Evolutionary conservation across 2,329 filamentous ascomycete genomes (phyloP).

Genomic region (Fusarium lyarnte): DNA sequence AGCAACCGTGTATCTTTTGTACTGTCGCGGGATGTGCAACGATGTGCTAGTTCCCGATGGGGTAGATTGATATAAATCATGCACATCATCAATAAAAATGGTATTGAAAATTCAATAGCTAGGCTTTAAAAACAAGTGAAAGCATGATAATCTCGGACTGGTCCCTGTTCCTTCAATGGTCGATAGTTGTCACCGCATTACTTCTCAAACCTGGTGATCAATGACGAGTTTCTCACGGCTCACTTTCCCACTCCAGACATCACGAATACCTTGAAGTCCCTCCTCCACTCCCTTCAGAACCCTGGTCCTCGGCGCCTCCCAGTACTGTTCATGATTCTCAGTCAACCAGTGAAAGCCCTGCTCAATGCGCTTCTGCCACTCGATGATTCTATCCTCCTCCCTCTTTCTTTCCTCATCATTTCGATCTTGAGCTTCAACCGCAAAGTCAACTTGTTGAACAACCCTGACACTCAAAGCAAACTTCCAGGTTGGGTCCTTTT

Average conservation of each 20-base stretch:
- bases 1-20: neutral
- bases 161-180: neutral
- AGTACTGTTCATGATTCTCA: neutral
- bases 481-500: neutral
- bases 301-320: neutral
- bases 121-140: fast-evolving
- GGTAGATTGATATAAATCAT: neutral
- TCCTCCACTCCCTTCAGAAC: neutral
- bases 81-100: neutral
- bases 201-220: neutral
- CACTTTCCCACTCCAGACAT: constrained; percentile 6
- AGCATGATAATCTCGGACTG: fast-evolving
- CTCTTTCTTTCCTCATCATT: neutral
- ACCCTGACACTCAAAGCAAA: neutral
- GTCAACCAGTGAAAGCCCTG: neutral
- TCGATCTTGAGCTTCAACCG: neutral
- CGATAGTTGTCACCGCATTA: fast-evolving
- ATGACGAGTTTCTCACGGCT: constrained; percentile 7
- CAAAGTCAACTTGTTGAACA: neutral
- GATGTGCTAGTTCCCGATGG: no score
- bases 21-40: fast-evolving
- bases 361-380: neutral
- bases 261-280: neutral
- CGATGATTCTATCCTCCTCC: neutral
- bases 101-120: fast-evolving